Evolutionary conservation across 2,329 filamentous ascomycete genomes (phyloP), one percentile per base, ranked within the genome.

Genomic region (Immersiporthe knoxdaviesiana): DNA sequence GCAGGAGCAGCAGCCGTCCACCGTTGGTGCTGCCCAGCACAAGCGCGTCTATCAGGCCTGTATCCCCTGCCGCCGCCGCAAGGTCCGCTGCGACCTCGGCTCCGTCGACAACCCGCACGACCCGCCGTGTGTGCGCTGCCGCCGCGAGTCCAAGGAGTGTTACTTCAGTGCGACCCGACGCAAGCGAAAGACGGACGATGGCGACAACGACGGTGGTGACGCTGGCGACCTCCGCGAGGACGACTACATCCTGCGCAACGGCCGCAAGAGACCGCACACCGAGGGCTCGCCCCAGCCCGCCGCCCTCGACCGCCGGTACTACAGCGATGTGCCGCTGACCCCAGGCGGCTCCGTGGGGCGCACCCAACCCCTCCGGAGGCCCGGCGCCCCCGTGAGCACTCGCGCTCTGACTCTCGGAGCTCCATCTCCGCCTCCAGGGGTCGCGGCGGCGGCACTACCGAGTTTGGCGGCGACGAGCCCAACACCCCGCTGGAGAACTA

Each of bases 81-180:
- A 90, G 77, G 87, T 90, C 35, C 84, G 87, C 70, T 89, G 86
- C 78, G 87, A 89, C 73, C 80, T 90, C 8, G 87, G 87, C 68
- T 91, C 90, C 76, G 95, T 98, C 77, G 96, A 98, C 81, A 95
- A 96, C 75, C 96, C 96, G 32, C 90, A 94, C 80, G 93, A 97
- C 75, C 95, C 95, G 67, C 96, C 96, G 2, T 99, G 96, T 79
- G 92, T 95, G 70, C 90, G 96, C 77, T 99, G 96, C 79, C 91
- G 94, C 66, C 90, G 96, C 74, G 96, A 99, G 84, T 93, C 91
- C 82, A 98, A 98, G 80, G 91, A 97, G 76, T 99, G 96, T 84
- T 97, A 91, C 85, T 99, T 99, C 84, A 97, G 94, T 72, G 93
- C 94, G 27, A 98, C 94, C 41, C 88, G 96, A 64, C 90, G 96